A percentile compares a stretch with the other conserved stretches of the same genome.
Evolutionary conservation across 495 filamentous ascomycete genomes (phyloP).

Genomic region (Neurospora tetraspora): DNA sequence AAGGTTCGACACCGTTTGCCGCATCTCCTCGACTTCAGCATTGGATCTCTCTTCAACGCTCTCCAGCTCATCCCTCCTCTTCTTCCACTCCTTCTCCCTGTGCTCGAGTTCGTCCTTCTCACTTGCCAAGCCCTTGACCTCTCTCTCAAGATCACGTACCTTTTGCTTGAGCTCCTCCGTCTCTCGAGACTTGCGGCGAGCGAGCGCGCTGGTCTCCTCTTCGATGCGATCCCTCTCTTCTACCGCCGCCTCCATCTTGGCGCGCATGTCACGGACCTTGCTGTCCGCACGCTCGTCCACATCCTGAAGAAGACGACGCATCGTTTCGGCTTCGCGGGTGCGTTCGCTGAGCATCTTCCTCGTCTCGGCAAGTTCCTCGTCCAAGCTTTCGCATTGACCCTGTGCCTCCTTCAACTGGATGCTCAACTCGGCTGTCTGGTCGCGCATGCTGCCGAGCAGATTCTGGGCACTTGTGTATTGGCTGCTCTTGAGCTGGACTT

Average conservation of each 20-base stretch:
- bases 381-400: conserved; percentile 72
- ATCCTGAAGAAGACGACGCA: conserved; percentile 80
- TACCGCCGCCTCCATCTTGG: conserved; percentile 75
- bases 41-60: conserved; percentile 52
- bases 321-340: conserved; percentile 90
- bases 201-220: conserved; percentile 72
- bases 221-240: conserved; percentile 90
- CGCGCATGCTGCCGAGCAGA: conserved; percentile 81
- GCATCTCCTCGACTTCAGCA: conserved; percentile 63
- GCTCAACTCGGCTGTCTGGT: conserved; percentile 79
- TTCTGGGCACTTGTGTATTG: conserved; percentile 79
- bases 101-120: conserved; percentile 59
- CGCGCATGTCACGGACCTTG: conserved; percentile 78
- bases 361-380: conserved; percentile 85
- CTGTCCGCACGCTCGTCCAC: conserved; percentile 73
- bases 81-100: conserved; percentile 56
- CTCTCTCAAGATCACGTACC: conserved; percentile 68
- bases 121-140: conserved; percentile 58
- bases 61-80: conserved; percentile 65
- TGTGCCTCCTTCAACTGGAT: conserved; percentile 88
- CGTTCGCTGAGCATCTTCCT: conserved; percentile 83
- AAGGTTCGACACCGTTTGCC: conserved; percentile 66
- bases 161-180: conserved; percentile 74
- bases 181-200: conserved; percentile 67
- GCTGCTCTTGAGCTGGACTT: conserved; percentile 72